phyloP scores from a whole-genome alignment of 495 filamentous ascomycete genomes.

The Pseudoneurospora amorphoporcata region DNA sequence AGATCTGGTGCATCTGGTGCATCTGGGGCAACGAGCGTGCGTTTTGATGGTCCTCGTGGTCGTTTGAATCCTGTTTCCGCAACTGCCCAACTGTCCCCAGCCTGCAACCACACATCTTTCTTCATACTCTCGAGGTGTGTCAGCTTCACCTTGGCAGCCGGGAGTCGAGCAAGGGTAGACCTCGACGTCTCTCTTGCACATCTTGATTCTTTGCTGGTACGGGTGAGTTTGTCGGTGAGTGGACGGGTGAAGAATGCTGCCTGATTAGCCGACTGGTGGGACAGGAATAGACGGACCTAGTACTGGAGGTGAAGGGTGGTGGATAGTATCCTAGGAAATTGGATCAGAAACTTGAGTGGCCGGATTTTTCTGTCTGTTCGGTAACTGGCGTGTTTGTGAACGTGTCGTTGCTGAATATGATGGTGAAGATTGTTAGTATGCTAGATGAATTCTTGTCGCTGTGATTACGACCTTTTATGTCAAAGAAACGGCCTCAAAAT shows the following conservation, averaged over 20 bases:
- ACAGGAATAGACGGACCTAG: background rate
- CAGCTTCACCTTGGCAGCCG: too few relatives aligned
- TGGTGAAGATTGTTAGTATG: background rate
- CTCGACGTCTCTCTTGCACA: too few relatives aligned
- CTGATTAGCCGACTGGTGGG: background rate
- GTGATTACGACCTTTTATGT: background rate
- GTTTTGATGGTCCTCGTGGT: too few relatives aligned
- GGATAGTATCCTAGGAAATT: background rate
- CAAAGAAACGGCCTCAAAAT: background rate
- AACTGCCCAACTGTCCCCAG: too few relatives aligned
- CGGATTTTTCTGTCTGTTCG: background rate
- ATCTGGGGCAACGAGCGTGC: too few relatives aligned
- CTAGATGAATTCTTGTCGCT: background rate
- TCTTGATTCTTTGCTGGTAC: background rate
- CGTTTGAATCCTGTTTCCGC: too few relatives aligned
- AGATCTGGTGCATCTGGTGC: too few relatives aligned
- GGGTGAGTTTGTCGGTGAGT: background rate
- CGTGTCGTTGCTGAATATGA: background rate
- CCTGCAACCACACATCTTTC: too few relatives aligned
- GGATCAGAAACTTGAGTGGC: background rate
- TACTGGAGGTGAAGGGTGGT: background rate
- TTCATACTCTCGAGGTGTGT: too few relatives aligned
- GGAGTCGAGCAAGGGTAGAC: too few relatives aligned
- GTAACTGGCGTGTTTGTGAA: background rate
- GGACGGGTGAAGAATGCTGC: background rate